A percentile compares a stretch with the other conserved stretches of the same genome.
These are phyloP conservation scores for Microdochium trichocladiopsis DNA, from an alignment of 2,329 filamentous ascomycete genomes.

Conservation along the genomic window DNA sequence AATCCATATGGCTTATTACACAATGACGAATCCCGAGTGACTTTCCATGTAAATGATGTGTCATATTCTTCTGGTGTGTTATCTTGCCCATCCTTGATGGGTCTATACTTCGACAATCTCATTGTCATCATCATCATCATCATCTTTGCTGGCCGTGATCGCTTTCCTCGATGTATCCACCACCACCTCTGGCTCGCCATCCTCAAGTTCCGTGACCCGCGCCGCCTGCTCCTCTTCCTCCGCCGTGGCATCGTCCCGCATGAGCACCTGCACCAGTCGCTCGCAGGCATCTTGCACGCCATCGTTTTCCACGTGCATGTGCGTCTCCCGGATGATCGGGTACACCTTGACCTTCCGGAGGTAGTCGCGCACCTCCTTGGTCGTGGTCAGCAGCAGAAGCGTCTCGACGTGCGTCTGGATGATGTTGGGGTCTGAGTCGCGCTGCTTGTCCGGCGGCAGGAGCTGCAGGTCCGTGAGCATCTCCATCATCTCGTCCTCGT, in stretches of 20 bases:
- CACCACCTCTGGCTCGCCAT: slow-evolving; percentile 24
- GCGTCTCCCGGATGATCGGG: slow-evolving; percentile 80
- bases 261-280: slow-evolving; percentile 80
- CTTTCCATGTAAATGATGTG: too few species aligned
- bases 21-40: too few species aligned
- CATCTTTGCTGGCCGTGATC: not conserved
- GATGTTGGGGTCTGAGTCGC: slow-evolving; percentile 70
- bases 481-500: slow-evolving; percentile 74
- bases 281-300: slow-evolving; percentile 80
- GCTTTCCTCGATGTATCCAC: slow-evolving; percentile 38
- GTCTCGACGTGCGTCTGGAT: slow-evolving; percentile 87
- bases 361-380: slow-evolving; percentile 63
- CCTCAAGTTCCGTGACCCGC: slow-evolving; percentile 30
- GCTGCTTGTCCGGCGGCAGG: slow-evolving; percentile 79
- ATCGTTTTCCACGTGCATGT: slow-evolving; percentile 70
- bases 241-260: slow-evolving; percentile 63
- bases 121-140: not conserved
- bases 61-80: not conserved
- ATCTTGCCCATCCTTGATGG: not conserved
- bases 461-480: slow-evolving; percentile 92
- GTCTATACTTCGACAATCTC: not conserved
- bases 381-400: slow-evolving; percentile 74
- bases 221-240: slow-evolving; percentile 28
- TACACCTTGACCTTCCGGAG: slow-evolving; percentile 79
- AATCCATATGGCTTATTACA: not conserved